Evolutionary conservation across 192 early-diverging fungal genomes (phyloP).

Genomic region (Chytriomyces confervae): DNA sequence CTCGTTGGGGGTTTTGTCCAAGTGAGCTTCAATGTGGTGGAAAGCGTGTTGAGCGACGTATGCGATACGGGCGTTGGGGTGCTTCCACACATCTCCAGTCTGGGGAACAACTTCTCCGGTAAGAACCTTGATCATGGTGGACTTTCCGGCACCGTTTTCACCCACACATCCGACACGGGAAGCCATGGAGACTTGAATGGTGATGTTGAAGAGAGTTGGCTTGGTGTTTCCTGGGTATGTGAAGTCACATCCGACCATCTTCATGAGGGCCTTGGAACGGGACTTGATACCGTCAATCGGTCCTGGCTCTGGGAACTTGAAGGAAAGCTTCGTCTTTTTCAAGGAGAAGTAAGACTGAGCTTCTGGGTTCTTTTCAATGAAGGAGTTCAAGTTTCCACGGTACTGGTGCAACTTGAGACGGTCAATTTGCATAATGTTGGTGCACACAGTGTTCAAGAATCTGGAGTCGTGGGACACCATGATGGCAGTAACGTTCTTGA

Average conservation of each 20-base stretch:
- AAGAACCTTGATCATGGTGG: slow-evolving; percentile 81
- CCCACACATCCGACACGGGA: slow-evolving; percentile 84
- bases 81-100: slow-evolving; percentile 75
- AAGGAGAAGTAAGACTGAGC: slow-evolving; percentile 80
- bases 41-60: slow-evolving; percentile 89
- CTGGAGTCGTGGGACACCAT: slow-evolving; percentile 88
- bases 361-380: slow-evolving; percentile 77
- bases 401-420: slow-evolving; percentile 80
- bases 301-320: slow-evolving; percentile 79
- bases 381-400: slow-evolving; percentile 79
- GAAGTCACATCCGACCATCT: slow-evolving; percentile 75
- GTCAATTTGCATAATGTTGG: slow-evolving; percentile 86
- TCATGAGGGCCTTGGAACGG: slow-evolving; percentile 79
- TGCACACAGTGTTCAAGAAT: slow-evolving; percentile 81
- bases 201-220: slow-evolving; percentile 66
- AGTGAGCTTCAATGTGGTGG: slow-evolving; percentile 84
- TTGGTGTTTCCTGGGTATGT: slow-evolving; percentile 74
- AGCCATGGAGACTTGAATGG: slow-evolving; percentile 72
- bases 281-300: slow-evolving; percentile 80
- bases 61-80: slow-evolving; percentile 84
- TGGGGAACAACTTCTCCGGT: slow-evolving; percentile 76
- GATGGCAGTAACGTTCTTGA: slow-evolving; percentile 79
- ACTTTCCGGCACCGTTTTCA: slow-evolving; percentile 86
- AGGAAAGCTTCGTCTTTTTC: slow-evolving; percentile 63
- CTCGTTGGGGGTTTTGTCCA: slow-evolving; percentile 83